Conservation (phyloP, 2,329 filamentous ascomycete species). For the Fusarium nanum region DNA sequence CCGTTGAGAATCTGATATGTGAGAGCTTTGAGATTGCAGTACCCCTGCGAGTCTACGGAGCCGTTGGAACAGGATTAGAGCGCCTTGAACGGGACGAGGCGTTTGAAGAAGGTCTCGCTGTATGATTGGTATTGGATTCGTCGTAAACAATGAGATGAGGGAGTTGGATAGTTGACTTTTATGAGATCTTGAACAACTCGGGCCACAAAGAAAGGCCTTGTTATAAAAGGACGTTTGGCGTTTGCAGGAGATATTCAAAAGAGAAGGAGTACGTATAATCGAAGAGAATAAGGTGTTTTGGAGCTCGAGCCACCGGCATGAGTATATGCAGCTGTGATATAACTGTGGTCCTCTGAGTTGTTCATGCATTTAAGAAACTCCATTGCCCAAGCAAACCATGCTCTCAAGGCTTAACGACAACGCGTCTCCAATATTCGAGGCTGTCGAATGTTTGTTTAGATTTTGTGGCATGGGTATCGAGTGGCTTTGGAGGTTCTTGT, state of each 20-base stretch:
- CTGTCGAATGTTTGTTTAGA: slow-evolving; percentile 9
- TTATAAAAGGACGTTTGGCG: slow-evolving; percentile 21
- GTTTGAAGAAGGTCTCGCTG: slow-evolving; percentile 58
- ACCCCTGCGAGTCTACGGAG: slow-evolving; percentile 82
- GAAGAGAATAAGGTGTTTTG: slow-evolving; percentile 19
- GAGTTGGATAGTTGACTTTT: slow-evolving; percentile 33
- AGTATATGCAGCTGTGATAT: slow-evolving; percentile 21
- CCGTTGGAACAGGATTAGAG: slow-evolving; percentile 67
- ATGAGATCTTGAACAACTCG: slow-evolving; percentile 15
- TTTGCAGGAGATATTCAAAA: slow-evolving; percentile 30
- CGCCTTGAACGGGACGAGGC: slow-evolving; percentile 67
- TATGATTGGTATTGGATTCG: slow-evolving; percentile 47
- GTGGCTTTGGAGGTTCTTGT: background rate
- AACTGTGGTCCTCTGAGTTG: slow-evolving; percentile 10
- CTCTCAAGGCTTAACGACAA: background rate
- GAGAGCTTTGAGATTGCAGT: slow-evolving; percentile 93
- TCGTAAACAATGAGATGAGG: slow-evolving; percentile 6
- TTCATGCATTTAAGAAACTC: slow-evolving; percentile 8
- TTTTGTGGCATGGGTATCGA: slow-evolving; percentile 2
- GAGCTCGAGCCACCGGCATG: slow-evolving; percentile 19
- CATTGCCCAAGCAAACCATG: background rate
- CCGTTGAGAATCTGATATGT: slow-evolving; percentile 80
- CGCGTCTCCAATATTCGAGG: slow-evolving; percentile 4
- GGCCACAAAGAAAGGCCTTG: slow-evolving; percentile 18
- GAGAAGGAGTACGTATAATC: slow-evolving; percentile 22